phyloP scores from a whole-genome alignment of 768 basidiomycete genomes.

The Lepiota brunneoincarnata region DNA sequence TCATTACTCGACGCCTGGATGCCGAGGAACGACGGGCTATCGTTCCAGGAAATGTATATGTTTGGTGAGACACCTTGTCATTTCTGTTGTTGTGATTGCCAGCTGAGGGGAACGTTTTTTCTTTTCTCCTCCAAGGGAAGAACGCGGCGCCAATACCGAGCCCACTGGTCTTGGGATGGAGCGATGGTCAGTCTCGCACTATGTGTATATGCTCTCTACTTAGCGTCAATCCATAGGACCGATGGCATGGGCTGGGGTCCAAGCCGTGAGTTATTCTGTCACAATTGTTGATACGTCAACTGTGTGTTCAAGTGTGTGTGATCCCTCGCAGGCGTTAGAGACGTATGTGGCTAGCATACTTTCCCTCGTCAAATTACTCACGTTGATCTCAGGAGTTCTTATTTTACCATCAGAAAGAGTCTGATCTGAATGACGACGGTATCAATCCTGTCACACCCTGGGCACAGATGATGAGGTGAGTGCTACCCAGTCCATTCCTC shows the following conservation, averaged over 20 bases:
- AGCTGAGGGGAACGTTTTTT: background rate
- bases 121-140: constrained; percentile 67
- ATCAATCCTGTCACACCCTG: constrained; percentile 65
- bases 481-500: constrained; percentile 13
- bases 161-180: constrained; percentile 84
- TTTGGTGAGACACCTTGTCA: constrained; percentile 47
- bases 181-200: constrained; percentile 50
- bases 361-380: constrained; percentile 14
- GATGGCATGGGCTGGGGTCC: constrained; percentile 83
- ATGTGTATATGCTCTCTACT: constrained; percentile 5
- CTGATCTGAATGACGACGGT: constrained; percentile 52
- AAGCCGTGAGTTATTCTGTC: constrained; percentile 58
- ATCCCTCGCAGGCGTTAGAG: constrained; percentile 42
- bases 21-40: constrained; percentile 78
- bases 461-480: constrained; percentile 72
- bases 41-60: constrained; percentile 75
- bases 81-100: too few species aligned
- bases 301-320: background rate
- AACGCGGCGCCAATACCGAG: constrained; percentile 81
- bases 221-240: constrained; percentile 30
- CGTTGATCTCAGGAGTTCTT: constrained; percentile 61
- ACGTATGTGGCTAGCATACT: constrained; percentile 32
- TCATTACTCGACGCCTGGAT: constrained; percentile 80
- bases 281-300: background rate
- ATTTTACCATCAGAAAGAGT: constrained; percentile 81